These are phyloP conservation scores for Gynochthodes officinalis DNA, from an alignment of 257 asterid genomes.

Conservation along the genomic window DNA sequence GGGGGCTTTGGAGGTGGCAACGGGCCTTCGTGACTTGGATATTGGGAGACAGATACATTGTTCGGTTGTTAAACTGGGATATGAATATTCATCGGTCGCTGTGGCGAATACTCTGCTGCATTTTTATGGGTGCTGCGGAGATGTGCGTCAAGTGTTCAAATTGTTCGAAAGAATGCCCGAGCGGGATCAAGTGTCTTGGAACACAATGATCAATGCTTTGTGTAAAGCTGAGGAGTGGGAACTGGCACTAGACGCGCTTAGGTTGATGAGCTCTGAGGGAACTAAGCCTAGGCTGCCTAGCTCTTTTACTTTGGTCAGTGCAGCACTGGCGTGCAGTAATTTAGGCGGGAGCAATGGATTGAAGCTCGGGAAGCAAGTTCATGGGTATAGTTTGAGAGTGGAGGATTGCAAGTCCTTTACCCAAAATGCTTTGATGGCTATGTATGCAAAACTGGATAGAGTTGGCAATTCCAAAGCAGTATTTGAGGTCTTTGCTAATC, in stretches of 20 bases:
- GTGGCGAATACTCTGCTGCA: slow-evolving; percentile 73
- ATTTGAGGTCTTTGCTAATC: slow-evolving; percentile 45
- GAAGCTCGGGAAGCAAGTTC: slow-evolving; percentile 79
- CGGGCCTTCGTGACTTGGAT: slow-evolving; percentile 57
- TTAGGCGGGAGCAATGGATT: slow-evolving; percentile 44
- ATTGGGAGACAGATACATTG: slow-evolving; percentile 71
- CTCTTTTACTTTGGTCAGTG: slow-evolving; percentile 75
- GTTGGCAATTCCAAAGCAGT: slow-evolving; percentile 48
- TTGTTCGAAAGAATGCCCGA: slow-evolving; percentile 71
- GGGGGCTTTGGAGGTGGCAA: slow-evolving; percentile 63
- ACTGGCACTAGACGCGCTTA: slow-evolving; percentile 59
- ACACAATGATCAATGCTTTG: slow-evolving; percentile 65
- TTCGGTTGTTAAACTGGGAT: slow-evolving; percentile 53
- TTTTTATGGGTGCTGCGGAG: slow-evolving; percentile 53
- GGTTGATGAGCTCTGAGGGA: slow-evolving; percentile 57
- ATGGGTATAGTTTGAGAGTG: slow-evolving; percentile 55
- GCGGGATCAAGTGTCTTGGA: slow-evolving; percentile 86
- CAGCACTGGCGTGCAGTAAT: slow-evolving; percentile 76
- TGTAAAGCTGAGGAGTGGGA: slow-evolving; percentile 77
- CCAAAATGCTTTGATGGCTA: slow-evolving; percentile 68
- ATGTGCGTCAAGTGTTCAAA: slow-evolving; percentile 41
- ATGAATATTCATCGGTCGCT: slow-evolving; percentile 45
- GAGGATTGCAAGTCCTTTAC: slow-evolving; percentile 63
- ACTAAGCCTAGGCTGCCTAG: slow-evolving; percentile 55
- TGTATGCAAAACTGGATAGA: slow-evolving; percentile 80